These are phyloP conservation scores for Xylariales sp. DNA, from an alignment of 2,329 filamentous ascomycete species.

Conservation along the genomic window DNA sequence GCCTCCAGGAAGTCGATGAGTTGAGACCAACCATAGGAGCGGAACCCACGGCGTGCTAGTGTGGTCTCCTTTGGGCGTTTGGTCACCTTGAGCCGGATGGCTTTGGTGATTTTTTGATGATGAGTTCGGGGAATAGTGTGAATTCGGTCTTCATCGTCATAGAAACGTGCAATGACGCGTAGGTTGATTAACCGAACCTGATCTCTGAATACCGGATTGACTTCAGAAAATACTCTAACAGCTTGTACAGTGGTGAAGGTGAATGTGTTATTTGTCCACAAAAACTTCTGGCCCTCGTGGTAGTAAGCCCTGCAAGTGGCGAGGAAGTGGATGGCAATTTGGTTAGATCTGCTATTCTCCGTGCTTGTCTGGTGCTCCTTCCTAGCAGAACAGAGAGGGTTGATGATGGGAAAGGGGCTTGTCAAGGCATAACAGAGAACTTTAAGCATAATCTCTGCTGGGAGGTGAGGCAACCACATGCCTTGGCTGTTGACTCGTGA, in stretches of 20 bases:
- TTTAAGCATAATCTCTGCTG: constrained; percentile 47
- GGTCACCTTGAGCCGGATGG: constrained; percentile 36
- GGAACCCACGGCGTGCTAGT: constrained; percentile 46
- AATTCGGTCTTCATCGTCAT: constrained; percentile 42
- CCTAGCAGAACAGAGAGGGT: constrained; percentile 44
- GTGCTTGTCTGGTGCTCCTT: constrained; percentile 36
- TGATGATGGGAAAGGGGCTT: constrained; percentile 45
- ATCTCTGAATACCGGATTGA: constrained; percentile 36
- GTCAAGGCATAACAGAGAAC: constrained; percentile 49
- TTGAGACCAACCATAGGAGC: constrained; percentile 51
- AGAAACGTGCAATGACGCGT: constrained; percentile 51
- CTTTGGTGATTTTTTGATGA: constrained; percentile 37
- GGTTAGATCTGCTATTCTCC: constrained; percentile 38
- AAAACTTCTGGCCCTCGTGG: constrained; percentile 41
- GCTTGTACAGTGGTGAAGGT: constrained; percentile 49
- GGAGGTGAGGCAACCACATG: constrained; percentile 43
- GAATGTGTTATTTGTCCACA: constrained; percentile 51
- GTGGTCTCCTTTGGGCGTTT: constrained; percentile 39
- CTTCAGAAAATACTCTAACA: constrained; percentile 43
- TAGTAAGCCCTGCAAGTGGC: constrained; percentile 46
- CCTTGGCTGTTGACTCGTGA: too few relatives aligned
- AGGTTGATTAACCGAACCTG: constrained; percentile 42
- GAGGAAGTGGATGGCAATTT: constrained; percentile 50
- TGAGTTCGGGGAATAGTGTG: constrained; percentile 38
- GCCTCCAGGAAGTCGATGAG: constrained; percentile 48